Evolutionary conservation across 148 eudicot species (phyloP), one percentile per base, ranked within the genome.

Genomic region (Nepenthes mirabilis): DNA sequence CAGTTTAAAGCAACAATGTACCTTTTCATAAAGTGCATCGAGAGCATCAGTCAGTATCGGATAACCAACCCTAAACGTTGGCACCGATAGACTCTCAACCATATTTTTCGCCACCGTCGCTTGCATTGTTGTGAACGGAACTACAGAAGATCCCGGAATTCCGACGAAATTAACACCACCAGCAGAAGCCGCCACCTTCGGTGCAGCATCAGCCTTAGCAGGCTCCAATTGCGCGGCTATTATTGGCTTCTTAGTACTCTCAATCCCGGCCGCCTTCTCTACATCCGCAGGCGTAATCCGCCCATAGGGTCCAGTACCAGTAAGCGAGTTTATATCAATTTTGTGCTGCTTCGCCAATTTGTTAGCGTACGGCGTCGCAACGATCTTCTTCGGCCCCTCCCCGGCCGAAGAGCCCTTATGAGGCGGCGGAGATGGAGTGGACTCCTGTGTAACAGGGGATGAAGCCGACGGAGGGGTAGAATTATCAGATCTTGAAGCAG

Each of bases 311-410:
- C 97, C 97, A 9, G 86, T 85, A 60, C 97, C 97, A 2, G 59
- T 68, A 11, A 87, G 65, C 33, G 66, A 64, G 43, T 60, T 70
- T 34, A 91, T 67, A n/a, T 91, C 97, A 48, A 87, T 77, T 68
- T 91, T 91, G 68, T 91, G 95, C 75, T 87, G 95, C 82, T 91
- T 91, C 37, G 97, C 97, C 62, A 91, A 68, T 60, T 91, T 91
- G 87, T 83, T 87, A n/a, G 97, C 97, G 53, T 9, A 83, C 3
- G 97, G 97, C 12, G 95, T 91, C 10, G 80, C 83, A 61, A 81
- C 91, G 12, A 75, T 69, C 74, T 82, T 82, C 67, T 71, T 77
- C 54, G 85, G 81, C 35, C 75, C 81, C 23, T 67, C 82, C 59
- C 63, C 57, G 23, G 34, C 63, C 5, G 68, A 40, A 47, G 65